Conservation (phyloP, 352 stramenopile genomes). For the Lagenidium giganteum region DNA sequence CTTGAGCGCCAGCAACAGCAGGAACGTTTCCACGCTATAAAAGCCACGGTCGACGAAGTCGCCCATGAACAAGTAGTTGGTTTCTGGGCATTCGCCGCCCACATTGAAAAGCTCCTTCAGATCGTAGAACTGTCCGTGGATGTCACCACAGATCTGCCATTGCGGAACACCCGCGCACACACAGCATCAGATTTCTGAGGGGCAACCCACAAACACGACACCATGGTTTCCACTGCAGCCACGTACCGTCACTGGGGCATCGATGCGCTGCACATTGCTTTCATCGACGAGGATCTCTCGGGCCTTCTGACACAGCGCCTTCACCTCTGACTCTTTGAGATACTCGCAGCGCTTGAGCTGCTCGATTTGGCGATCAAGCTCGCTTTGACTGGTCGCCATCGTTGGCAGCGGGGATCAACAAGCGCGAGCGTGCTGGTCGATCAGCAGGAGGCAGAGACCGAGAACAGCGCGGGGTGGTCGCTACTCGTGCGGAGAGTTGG, state of each 20-base stretch:
- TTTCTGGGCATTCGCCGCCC: constrained; percentile 96
- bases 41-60: constrained; percentile 99
- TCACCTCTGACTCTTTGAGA: constrained; percentile 97
- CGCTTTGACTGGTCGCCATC: constrained; percentile 81
- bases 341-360: constrained; percentile 97
- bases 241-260: constrained; percentile 97
- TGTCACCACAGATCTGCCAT: constrained; percentile 97
- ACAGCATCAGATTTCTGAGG: constrained; percentile 3
- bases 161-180: constrained; percentile 4
- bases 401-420: constrained; percentile 2
- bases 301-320: constrained; percentile 96
- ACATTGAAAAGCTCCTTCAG: constrained; percentile 98
- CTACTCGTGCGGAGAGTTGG: too few relatives aligned
- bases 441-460: too few relatives aligned
- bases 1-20: constrained; percentile 98
- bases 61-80: constrained; percentile 99
- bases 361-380: constrained; percentile 85
- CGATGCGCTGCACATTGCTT: constrained; percentile 98
- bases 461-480: too few relatives aligned
- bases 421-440: not conserved
- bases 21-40: constrained; percentile 99
- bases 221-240: not conserved
- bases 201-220: too few relatives aligned
- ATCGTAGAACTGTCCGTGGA: constrained; percentile 99
- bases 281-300: constrained; percentile 99